These are phyloP conservation scores for Sarcomyxa edulis DNA, from an alignment of 768 basidiomycete species.

Conservation along the genomic window DNA sequence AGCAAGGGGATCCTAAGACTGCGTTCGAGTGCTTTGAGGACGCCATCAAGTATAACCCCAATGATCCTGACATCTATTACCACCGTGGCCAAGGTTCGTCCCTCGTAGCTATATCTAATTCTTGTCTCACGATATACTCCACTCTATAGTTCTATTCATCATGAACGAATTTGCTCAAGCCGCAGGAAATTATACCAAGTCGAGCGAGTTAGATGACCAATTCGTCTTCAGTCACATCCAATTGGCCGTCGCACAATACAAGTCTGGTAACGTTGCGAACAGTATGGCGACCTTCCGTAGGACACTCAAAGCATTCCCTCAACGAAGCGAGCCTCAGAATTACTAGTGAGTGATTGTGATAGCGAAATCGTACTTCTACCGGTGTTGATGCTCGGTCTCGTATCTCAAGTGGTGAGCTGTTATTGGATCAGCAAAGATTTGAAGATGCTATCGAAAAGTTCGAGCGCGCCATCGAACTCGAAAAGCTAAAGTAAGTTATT, in stretches of 20 bases:
- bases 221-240: constrained; percentile 99
- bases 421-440: constrained; percentile 88
- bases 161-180: constrained; percentile 86
- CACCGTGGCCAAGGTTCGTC: constrained; percentile 90
- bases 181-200: constrained; percentile 86
- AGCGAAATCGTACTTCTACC: not conserved
- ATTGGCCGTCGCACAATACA: constrained; percentile 95
- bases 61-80: constrained; percentile 96
- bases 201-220: constrained; percentile 74
- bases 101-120: constrained; percentile 2
- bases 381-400: not conserved
- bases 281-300: constrained; percentile 89
- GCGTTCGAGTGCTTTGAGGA: constrained; percentile 91
- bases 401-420: constrained; percentile 74
- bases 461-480: constrained; percentile 85
- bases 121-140: not conserved
- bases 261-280: constrained; percentile 67
- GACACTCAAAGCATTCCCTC: constrained; percentile 81
- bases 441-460: constrained; percentile 89
- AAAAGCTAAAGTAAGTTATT: constrained; percentile 59
- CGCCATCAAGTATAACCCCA: constrained; percentile 74
- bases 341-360: constrained; percentile 70
- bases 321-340: constrained; percentile 85
- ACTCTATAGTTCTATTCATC: constrained; percentile 78
- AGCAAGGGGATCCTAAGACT: constrained; percentile 73